Base-by-base conservation (phyloP, 2,329 filamentous ascomycete genomes). In the Ophiocordyceps camponoti-floridani region DNA sequence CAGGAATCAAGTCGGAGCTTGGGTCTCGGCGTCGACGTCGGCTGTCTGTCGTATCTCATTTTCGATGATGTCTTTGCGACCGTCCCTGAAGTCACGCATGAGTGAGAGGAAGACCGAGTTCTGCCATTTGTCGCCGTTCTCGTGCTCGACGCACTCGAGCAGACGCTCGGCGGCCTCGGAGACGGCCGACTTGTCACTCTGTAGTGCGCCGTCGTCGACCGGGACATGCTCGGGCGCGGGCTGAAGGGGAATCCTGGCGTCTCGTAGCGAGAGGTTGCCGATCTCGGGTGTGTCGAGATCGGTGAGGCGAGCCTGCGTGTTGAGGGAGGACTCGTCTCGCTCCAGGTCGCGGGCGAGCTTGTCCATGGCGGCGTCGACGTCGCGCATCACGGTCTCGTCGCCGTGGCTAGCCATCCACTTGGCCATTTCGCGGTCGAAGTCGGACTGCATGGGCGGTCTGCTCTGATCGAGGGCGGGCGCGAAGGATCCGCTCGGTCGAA, bases 21-120 rank as follows among this genome's bases (percentile, higher is more conserved):
- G 7, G n/a, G 43, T 50, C 23, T 3, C 23, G 1, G 43, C 46
- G 16, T 44, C 51, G n/a, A 43, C 47, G 4, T 48, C 52, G 0
- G 51, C 49, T 1, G 53, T 62, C 40, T 59, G 57, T 6, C 56
- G 55, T 26, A 68, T 63, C 51, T 66, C 57, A 30, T 67, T 60
- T 40, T 64, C 58, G 12, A 66, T 51, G 42, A 68, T 65, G 18
- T 66, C 64, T 49, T 68, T 68, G 19, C 53, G 59, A 1, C 65
- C 65, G 42, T 68, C 65, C 9, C 63, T 57, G 41, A 68, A 67
- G 45, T 68, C 65, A 16, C 63, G 60, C 65, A 68, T 68, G 4
- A 68, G 56, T 0, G 61, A 60, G 8, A 68, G 53, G 40, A 68
- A 68, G n/a, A 58, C 54, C 0, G 65, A 68, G 41, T 68, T 65